Evolutionary conservation across 176 grass and related monocot species (phyloP).

Genomic region (Areca catechu): DNA sequence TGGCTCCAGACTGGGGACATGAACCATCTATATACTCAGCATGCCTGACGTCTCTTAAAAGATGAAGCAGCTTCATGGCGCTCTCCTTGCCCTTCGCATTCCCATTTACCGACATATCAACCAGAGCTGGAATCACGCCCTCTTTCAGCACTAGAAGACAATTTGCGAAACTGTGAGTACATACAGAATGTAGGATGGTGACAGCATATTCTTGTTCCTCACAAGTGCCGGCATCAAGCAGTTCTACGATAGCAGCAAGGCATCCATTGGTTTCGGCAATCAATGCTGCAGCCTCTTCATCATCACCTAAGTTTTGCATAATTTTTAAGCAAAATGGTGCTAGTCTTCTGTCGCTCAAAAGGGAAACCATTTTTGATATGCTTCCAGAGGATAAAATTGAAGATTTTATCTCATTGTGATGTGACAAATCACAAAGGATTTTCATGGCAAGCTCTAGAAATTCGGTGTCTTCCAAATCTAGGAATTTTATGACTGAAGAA

Average conservation of each 20-base stretch:
- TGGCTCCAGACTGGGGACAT: slow-evolving; percentile 33
- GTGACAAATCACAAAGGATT: slow-evolving; percentile 59
- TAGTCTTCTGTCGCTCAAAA: slow-evolving; percentile 49
- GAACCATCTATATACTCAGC: slow-evolving; percentile 36
- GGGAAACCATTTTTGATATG: slow-evolving; percentile 51
- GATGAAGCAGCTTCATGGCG: slow-evolving; percentile 55
- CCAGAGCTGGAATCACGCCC: slow-evolving; percentile 87
- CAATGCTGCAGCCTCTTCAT: slow-evolving; percentile 37
- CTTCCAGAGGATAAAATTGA: slow-evolving; percentile 47
- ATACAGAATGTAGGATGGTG: slow-evolving; percentile 55
- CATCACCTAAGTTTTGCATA: slow-evolving; percentile 47
- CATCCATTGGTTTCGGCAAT: slow-evolving; percentile 47
- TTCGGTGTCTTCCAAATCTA: slow-evolving; percentile 46
- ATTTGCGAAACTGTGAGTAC: slow-evolving; percentile 51
- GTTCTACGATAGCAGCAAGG: slow-evolving; percentile 56
- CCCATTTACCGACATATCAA: slow-evolving; percentile 77
- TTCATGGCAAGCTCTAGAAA: slow-evolving; percentile 47
- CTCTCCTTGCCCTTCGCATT: slow-evolving; percentile 42
- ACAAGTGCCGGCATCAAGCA: slow-evolving; percentile 59
- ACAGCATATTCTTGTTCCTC: slow-evolving; percentile 62
- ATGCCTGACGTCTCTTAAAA: slow-evolving; percentile 66
- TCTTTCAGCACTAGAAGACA: slow-evolving; percentile 76
- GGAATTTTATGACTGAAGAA: slow-evolving; percentile 34
- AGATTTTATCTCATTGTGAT: slow-evolving; percentile 35
- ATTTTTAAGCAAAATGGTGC: slow-evolving; percentile 54